These are phyloP conservation scores for Didymella glomerata DNA, from an alignment of 2,329 filamentous ascomycete genomes.

Conservation along the genomic window DNA sequence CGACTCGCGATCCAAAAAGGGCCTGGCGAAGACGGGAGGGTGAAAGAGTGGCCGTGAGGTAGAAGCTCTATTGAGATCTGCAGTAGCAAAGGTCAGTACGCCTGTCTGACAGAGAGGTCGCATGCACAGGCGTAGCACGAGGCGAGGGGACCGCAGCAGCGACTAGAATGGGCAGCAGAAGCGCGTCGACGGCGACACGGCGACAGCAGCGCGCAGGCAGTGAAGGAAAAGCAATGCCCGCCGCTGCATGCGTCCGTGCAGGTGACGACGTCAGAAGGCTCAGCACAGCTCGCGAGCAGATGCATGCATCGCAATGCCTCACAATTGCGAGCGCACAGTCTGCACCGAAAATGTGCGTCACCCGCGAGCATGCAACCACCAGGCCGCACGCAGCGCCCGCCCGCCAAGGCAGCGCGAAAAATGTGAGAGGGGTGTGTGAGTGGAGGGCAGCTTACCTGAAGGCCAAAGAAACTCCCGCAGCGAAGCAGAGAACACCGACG, in stretches of 20 bases:
- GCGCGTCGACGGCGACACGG: conserved; percentile 17
- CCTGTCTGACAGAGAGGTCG: conserved; percentile 42
- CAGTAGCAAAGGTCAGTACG: conserved; percentile 30
- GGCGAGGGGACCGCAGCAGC: conserved; percentile 23
- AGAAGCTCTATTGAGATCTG: conserved; percentile 26
- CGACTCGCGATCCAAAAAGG: conserved; percentile 40
- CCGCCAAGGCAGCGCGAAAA: conserved; percentile 40
- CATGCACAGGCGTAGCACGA: conserved; percentile 42
- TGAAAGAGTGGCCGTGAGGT: conserved; percentile 46
- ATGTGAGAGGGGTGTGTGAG: conserved; percentile 24
- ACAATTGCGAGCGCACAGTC: conserved; percentile 18
- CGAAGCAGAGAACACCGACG: conserved; percentile 36
- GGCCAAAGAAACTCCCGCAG: conserved; percentile 26
- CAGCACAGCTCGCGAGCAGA: conserved; percentile 15
- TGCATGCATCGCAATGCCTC: conserved; percentile 20
- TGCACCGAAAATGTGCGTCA: conserved; percentile 23
- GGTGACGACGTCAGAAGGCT: conserved; percentile 33
- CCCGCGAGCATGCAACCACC: conserved; percentile 19
- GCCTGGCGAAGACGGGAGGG: conserved; percentile 26
- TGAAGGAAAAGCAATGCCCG: conserved; percentile 13
- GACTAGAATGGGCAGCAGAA: conserved; percentile 14
- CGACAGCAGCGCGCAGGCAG: conserved; percentile 12
- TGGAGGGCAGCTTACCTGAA: conserved; percentile 16
- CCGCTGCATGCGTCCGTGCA: conserved; percentile 28
- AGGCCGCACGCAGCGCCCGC: conserved; percentile 20